Evolutionary conservation across 345 rosid genomes (phyloP).

Genomic region (Melaleuca quinquenervia): DNA sequence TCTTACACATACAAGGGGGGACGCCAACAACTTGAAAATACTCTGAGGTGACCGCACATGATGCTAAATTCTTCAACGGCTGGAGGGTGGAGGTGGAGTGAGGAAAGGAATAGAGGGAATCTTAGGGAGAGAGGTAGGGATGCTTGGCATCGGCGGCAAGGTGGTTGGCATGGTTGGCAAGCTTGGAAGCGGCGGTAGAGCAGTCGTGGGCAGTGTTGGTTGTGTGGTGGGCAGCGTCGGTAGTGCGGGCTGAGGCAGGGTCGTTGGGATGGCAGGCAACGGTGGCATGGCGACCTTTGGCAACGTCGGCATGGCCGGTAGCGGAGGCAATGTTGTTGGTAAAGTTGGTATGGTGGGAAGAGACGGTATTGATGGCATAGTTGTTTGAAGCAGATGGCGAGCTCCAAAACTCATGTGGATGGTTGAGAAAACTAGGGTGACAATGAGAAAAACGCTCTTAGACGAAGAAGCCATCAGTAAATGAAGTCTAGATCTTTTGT

Average conservation of each 20-base stretch:
- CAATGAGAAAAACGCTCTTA: neutral
- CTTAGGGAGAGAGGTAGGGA: neutral
- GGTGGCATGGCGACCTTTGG: neutral
- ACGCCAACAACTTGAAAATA: neutral
- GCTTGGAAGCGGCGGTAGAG: neutral
- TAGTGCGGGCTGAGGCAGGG: neutral
- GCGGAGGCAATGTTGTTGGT: neutral
- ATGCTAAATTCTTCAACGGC: neutral
- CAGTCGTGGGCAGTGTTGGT: neutral
- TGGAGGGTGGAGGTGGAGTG: neutral
- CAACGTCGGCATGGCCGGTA: neutral
- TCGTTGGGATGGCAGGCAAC: neutral
- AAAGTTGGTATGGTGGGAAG: neutral
- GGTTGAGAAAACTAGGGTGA: neutral
- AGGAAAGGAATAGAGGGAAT: neutral
- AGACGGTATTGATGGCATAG: neutral
- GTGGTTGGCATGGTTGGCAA: neutral
- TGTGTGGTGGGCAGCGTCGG: fast-evolving
- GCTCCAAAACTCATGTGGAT: neutral
- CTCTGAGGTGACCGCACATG: neutral
- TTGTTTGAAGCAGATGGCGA: neutral
- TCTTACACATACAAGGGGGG: neutral
- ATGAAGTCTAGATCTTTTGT: neutral
- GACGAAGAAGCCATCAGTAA: neutral
- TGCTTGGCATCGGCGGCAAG: neutral